Evolutionary conservation across 495 filamentous ascomycete genomes (phyloP).

Genomic region (Trichocladium uniseriatum): DNA sequence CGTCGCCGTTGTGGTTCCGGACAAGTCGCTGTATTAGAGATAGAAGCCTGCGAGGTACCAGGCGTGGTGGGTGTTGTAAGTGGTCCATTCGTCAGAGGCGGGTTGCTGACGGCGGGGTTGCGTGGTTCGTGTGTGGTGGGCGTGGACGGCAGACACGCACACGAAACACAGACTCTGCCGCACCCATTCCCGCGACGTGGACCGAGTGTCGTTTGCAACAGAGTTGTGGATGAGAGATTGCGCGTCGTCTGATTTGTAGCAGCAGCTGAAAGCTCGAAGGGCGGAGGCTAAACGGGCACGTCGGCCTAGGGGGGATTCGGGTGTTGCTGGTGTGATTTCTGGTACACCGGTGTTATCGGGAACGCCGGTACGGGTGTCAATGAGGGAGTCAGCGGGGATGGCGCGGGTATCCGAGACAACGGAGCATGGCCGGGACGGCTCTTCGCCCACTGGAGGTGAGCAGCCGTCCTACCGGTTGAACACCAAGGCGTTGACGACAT

Average conservation of each 20-base stretch:
- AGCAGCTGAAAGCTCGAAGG: background rate
- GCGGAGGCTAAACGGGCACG: background rate
- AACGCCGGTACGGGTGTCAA: background rate
- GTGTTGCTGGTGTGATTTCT: background rate
- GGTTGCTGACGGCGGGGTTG: background rate
- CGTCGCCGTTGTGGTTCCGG: no score
- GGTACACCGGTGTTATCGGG: background rate
- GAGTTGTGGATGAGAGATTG: background rate
- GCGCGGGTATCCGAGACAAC: background rate
- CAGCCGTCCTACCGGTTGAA: conserved; percentile 39
- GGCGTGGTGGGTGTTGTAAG: background rate
- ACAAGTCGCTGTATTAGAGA: background rate
- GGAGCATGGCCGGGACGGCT: background rate
- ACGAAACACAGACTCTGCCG: background rate
- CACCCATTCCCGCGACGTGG: background rate
- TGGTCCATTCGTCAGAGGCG: background rate
- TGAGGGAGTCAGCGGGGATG: background rate
- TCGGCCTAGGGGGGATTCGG: background rate
- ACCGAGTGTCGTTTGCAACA: background rate
- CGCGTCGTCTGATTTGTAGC: background rate
- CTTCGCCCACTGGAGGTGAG: conserved; percentile 2
- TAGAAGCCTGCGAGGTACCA: background rate
- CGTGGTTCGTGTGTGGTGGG: background rate
- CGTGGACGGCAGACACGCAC: background rate
- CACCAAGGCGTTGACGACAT: conserved; percentile 74